phyloP scores from a whole-genome alignment of 2,329 filamentous ascomycete genomes.

The Davidsoniella eucalypti region DNA sequence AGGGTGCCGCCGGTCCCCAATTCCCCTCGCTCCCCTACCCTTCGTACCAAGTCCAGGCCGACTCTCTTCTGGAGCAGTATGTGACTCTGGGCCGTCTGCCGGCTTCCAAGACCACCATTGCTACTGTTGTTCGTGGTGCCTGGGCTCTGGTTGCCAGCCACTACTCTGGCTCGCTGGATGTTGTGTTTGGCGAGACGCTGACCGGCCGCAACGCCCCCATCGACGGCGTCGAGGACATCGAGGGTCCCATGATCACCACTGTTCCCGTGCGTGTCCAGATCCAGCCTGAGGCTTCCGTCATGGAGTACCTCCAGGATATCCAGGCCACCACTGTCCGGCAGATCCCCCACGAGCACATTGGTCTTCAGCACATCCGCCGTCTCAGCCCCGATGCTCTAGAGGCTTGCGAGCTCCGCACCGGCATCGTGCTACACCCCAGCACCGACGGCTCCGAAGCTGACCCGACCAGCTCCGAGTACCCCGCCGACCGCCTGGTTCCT shows the following conservation, averaged over 20 bases:
- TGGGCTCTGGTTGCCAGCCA: slow-evolving; percentile 39
- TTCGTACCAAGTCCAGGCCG: slow-evolving; percentile 32
- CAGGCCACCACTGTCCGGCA: slow-evolving; percentile 38
- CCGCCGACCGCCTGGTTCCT: slow-evolving; percentile 36
- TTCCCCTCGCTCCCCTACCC: slow-evolving; percentile 31
- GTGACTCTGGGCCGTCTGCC: slow-evolving; percentile 22
- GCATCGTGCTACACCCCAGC: slow-evolving; percentile 35
- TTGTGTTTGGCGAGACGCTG: slow-evolving; percentile 43
- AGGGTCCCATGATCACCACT: slow-evolving; percentile 45
- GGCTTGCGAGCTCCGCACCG: slow-evolving; percentile 39
- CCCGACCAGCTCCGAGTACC: slow-evolving; percentile 17
- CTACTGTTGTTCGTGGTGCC: slow-evolving; percentile 40
- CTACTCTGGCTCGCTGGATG: slow-evolving; percentile 34
- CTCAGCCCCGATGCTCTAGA: slow-evolving; percentile 36
- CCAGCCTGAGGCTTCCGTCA: slow-evolving; percentile 25
- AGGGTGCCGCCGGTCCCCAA: slow-evolving; percentile 27
- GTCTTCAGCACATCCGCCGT: slow-evolving; percentile 41
- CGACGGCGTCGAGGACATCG: slow-evolving; percentile 33
- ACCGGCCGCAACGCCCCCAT: slow-evolving; percentile 37
- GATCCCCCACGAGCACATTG: slow-evolving; percentile 49
- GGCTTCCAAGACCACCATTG: slow-evolving; percentile 29
- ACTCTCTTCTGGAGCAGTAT: slow-evolving; percentile 37
- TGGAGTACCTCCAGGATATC: slow-evolving; percentile 37
- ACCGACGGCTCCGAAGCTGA: slow-evolving; percentile 16
- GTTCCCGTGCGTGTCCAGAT: slow-evolving; percentile 37